Evolutionary conservation across 1,284 basidiomycete genomes (phyloP), one percentile per base, ranked within the genome.

Genomic region (Sporisorium reilianum): DNA sequence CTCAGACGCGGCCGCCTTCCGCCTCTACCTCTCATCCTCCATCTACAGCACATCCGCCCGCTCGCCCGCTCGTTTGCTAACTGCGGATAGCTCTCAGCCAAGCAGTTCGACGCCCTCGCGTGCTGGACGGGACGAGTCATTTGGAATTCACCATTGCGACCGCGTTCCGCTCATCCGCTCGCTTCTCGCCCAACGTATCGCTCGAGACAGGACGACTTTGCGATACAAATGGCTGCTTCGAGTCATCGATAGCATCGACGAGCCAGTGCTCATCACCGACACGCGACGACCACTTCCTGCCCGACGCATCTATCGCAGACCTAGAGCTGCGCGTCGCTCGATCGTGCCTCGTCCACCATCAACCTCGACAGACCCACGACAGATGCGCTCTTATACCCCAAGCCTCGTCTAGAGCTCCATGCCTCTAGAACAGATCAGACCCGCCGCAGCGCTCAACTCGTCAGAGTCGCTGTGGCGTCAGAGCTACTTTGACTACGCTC

Each of bases 351-450:
- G 5, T 38, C 40, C 30, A 26, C 25, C 34, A 38, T 45, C 40
- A 32, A 14, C 41, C 20, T 30, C 25, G 32, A 52, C 9, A 23
- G 20, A 41, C 18, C 44, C 16, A 30, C 12, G 2, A 4, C 50
- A 34, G 48, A 70, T 70, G 67, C 51, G 45, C 57, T 61, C 28
- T 50, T 52, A 60, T 53, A 61, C 56, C 62, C 57, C n/a, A 28
- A 54, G 53, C 51, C 41, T 50, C 58, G 44, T 23, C 23, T 41
- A 54, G 55, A 49, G 55, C 44, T 40, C 38, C 48, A 77, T 77
- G 75, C 75, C 75, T 52, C 61, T 77, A 14, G 75, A 77, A 60
- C 75, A 77, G 66, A 77, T 77, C 44, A 61, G 68, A 40, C 56
- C 75, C 23, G 71, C 59, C 59, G 60, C 67, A 45, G 63, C 66